Conservation (phyloP, 1,284 basidiomycete species). For the Erythrobasidium hasegawianum region DNA sequence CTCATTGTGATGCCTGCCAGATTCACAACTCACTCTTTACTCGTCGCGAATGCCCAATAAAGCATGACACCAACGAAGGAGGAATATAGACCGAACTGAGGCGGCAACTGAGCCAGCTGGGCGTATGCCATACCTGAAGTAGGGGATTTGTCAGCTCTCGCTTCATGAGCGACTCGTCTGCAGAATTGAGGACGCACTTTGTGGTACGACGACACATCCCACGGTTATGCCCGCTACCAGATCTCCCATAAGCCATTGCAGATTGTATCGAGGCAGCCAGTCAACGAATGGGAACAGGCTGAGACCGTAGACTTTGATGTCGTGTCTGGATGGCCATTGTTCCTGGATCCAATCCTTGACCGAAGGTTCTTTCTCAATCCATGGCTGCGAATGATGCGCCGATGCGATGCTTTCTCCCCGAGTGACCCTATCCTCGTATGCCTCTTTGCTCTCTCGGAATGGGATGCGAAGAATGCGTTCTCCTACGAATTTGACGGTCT, state of each 20-base stretch:
- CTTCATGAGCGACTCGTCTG: neutral
- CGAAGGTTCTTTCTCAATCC: constrained; percentile 35
- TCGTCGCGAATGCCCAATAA: constrained; percentile 76
- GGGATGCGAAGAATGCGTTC: constrained; percentile 33
- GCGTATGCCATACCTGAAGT: constrained; percentile 53
- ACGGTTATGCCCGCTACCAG: constrained; percentile 82
- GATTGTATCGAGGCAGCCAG: constrained; percentile 77
- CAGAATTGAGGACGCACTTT: constrained; percentile 54
- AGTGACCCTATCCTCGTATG: constrained; percentile 25
- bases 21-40: constrained; percentile 62
- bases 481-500: constrained; percentile 18
- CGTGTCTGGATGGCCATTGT: constrained; percentile 4
- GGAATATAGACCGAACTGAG: constrained; percentile 91
- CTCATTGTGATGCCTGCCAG: constrained; percentile 52
- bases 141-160: neutral
- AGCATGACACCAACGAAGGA: constrained; percentile 59
- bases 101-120: constrained; percentile 75
- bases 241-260: constrained; percentile 59
- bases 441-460: constrained; percentile 24
- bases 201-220: constrained; percentile 84
- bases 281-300: constrained; percentile 75
- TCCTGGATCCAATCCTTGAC: constrained; percentile 34
- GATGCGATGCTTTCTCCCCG: constrained; percentile 30
- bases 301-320: constrained; percentile 62
- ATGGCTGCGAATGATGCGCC: constrained; percentile 22